Evolutionary conservation across 108 stramenopile species (phyloP).

Genomic region (Pseudonitzschia delicatissima): DNA sequence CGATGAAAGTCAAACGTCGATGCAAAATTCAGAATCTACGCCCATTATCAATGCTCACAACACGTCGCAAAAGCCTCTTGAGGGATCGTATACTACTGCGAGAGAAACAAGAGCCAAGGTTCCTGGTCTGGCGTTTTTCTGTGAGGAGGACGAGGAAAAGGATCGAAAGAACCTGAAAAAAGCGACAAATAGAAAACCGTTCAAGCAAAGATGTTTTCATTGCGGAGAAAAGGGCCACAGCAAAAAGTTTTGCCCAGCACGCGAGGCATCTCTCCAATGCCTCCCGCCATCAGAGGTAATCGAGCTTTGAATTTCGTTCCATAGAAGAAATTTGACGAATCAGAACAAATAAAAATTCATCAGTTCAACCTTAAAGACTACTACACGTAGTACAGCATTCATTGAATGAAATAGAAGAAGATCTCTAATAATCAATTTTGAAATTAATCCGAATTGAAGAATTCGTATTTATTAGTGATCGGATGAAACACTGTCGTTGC

Average conservation of each 20-base stretch:
- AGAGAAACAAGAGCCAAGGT: conserved; percentile 25
- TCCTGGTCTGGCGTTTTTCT: conserved; percentile 32
- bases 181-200: background rate
- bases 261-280: background rate
- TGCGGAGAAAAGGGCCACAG: conserved; percentile 42
- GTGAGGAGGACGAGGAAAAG: background rate
- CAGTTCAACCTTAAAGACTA: no score
- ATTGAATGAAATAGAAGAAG: no score
- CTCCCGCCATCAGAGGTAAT: background rate
- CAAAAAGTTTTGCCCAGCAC: conserved; percentile 31
- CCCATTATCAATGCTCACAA: background rate
- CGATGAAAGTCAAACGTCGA: background rate
- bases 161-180: background rate
- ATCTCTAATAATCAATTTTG: no score
- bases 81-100: conserved; percentile 32
- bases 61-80: conserved; percentile 6
- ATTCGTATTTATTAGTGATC: no score
- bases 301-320: conserved; percentile 3
- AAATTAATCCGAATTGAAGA: no score
- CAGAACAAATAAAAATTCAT: no score
- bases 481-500: no score
- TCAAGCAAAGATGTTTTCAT: conserved; percentile 42
- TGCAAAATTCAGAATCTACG: background rate
- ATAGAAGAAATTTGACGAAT: no score
- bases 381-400: no score